These are phyloP conservation scores for Dendrobium huoshanense DNA, from an alignment of 106 monocot species.

Conservation along the genomic window DNA sequence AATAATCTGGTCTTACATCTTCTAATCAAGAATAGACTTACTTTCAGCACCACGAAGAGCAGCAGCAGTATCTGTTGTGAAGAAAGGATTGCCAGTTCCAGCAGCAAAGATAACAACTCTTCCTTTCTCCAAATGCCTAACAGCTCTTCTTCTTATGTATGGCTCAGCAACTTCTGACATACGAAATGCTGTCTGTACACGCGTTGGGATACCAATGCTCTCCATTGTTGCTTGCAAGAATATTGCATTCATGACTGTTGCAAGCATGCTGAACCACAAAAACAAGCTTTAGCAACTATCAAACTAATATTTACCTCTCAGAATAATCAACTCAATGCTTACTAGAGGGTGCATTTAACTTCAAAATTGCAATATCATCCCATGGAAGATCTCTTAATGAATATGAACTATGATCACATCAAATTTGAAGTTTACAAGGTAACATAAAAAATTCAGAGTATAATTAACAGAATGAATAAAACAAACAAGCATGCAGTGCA, in stretches of 20 bases:
- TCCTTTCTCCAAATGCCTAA: slow-evolving; percentile 95
- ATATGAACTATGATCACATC: background rate
- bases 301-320: background rate
- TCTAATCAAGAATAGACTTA: slow-evolving; percentile 27
- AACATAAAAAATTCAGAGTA: background rate
- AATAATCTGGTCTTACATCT: background rate
- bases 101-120: slow-evolving; percentile 99
- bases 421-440: slow-evolving; percentile 1
- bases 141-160: slow-evolving; percentile 85
- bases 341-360: background rate
- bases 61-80: slow-evolving; percentile 97
- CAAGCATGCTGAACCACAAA: slow-evolving; percentile 63
- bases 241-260: slow-evolving; percentile 98
- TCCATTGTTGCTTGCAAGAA: slow-evolving; percentile 99
- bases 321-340: background rate
- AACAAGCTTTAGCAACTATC: background rate
- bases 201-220: slow-evolving; percentile 95
- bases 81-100: slow-evolving; percentile 98
- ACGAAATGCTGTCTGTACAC: slow-evolving; percentile 94
- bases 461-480: background rate
- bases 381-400: background rate
- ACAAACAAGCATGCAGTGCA: background rate
- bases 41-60: slow-evolving; percentile 97
- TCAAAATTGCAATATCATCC: background rate
- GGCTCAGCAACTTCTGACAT: slow-evolving; percentile 99